These are phyloP conservation scores for Xylariales sp. DNA, from an alignment of 2,329 filamentous ascomycete genomes.

Conservation along the genomic window DNA sequence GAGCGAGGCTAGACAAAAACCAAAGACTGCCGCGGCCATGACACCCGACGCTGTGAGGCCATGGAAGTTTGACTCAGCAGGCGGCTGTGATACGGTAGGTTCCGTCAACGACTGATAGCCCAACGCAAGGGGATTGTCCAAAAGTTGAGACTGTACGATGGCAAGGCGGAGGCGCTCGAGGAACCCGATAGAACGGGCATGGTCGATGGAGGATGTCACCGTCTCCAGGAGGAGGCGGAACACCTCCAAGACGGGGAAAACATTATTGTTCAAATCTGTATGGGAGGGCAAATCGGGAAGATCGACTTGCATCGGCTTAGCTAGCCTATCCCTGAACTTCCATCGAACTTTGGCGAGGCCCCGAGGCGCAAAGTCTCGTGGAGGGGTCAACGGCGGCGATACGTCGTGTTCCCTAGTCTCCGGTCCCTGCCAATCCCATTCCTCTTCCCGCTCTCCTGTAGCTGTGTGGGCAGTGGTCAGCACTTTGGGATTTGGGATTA, in stretches of 20 bases:
- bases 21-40: constrained; percentile 47
- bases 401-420: constrained; percentile 43
- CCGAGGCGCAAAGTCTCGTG: constrained; percentile 50
- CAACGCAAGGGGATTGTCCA: constrained; percentile 49
- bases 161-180: constrained; percentile 51
- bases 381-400: constrained; percentile 48
- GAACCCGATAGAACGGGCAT: constrained; percentile 48
- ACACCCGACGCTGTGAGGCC: constrained; percentile 48
- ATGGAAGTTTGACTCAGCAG: constrained; percentile 43
- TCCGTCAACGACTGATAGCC: constrained; percentile 44
- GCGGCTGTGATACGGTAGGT: constrained; percentile 36
- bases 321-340: constrained; percentile 47
- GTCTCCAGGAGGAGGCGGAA: constrained; percentile 46
- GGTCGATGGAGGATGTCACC: constrained; percentile 51
- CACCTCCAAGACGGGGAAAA: constrained; percentile 45
- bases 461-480: constrained; percentile 45
- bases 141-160: constrained; percentile 50
- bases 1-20: constrained; percentile 47
- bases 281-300: constrained; percentile 42
- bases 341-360: constrained; percentile 48
- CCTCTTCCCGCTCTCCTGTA: constrained; percentile 45
- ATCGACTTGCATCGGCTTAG: constrained; percentile 46
- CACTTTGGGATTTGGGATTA: constrained; percentile 1
- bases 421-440: constrained; percentile 47
- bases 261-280: constrained; percentile 43